These are phyloP conservation scores for Fusarium pseudoanthophilum DNA, from an alignment of 2,329 filamentous ascomycete genomes.

Conservation along the genomic window DNA sequence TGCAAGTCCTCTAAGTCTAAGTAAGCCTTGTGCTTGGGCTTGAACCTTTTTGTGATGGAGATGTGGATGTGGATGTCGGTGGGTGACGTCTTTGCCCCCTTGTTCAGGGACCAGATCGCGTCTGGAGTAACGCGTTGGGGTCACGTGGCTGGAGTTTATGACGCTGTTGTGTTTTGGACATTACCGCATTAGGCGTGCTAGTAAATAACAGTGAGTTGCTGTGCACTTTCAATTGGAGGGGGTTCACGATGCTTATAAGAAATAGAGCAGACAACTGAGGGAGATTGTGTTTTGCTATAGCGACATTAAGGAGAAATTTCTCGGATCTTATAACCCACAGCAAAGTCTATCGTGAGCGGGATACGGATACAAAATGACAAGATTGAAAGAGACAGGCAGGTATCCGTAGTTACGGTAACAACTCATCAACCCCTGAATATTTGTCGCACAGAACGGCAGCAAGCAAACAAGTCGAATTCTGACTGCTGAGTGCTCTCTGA, in stretches of 20 bases:
- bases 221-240: neutral
- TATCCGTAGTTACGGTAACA: constrained; percentile 3
- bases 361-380: neutral
- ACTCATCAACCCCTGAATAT: neutral
- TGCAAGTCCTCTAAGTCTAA: neutral
- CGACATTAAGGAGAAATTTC: neutral
- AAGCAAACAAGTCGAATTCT: neutral
- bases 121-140: constrained; percentile 28
- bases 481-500: neutral
- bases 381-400: neutral
- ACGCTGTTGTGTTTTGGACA: constrained; percentile 19
- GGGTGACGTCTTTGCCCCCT: constrained; percentile 37
- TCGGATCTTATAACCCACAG: neutral
- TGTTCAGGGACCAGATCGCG: constrained; percentile 26
- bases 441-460: neutral
- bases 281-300: constrained; percentile 2
- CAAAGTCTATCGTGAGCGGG: neutral
- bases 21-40: constrained; percentile 1
- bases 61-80: constrained; percentile 13
- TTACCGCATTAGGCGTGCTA: constrained; percentile 13
- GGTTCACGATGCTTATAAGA: neutral
- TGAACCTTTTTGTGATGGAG: constrained; percentile 22
- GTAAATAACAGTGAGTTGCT: neutral
- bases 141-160: constrained; percentile 30
- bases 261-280: neutral